A percentile compares a stretch with the other conserved stretches of the same genome.
phyloP scores from a whole-genome alignment of 2,329 filamentous ascomycete species.

The Penicillium sp. region DNA sequence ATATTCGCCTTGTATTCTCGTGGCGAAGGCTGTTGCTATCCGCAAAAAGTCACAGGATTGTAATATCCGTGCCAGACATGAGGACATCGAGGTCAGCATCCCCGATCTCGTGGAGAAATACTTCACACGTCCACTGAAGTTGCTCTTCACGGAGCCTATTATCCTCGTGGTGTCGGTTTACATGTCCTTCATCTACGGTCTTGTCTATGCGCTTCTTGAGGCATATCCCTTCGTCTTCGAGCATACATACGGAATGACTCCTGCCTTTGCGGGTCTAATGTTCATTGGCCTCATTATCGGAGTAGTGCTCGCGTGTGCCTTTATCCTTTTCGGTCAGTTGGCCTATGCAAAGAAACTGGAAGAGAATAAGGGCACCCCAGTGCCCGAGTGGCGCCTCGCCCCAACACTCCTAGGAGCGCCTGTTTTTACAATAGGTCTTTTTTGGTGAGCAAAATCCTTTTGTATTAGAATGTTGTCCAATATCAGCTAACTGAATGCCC shows the following conservation, averaged over 20 bases:
- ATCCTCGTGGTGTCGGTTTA: conserved; percentile 32
- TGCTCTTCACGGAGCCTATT: conserved; percentile 38
- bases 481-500: background rate
- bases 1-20: conserved; percentile 52
- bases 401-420: conserved; percentile 27
- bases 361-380: conserved; percentile 17
- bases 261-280: conserved; percentile 27
- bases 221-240: conserved; percentile 32
- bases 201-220: conserved; percentile 26
- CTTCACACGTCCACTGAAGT: conserved; percentile 38
- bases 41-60: conserved; percentile 52
- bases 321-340: conserved; percentile 24
- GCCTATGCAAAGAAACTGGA: conserved; percentile 23
- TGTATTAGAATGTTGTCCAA: background rate
- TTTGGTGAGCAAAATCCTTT: conserved; percentile 24
- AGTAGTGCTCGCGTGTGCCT: conserved; percentile 12
- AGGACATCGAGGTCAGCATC: conserved; percentile 49
- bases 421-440: conserved; percentile 31
- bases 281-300: conserved; percentile 31
- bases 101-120: conserved; percentile 45
- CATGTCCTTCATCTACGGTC: conserved; percentile 32
- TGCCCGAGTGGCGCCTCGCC: conserved; percentile 29
- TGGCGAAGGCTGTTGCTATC: conserved; percentile 50
- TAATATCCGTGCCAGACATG: conserved; percentile 54
- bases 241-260: conserved; percentile 24